Base-by-base conservation (phyloP, 1,284 basidiomycete species). In the Ustilago shanxiensis region DNA sequence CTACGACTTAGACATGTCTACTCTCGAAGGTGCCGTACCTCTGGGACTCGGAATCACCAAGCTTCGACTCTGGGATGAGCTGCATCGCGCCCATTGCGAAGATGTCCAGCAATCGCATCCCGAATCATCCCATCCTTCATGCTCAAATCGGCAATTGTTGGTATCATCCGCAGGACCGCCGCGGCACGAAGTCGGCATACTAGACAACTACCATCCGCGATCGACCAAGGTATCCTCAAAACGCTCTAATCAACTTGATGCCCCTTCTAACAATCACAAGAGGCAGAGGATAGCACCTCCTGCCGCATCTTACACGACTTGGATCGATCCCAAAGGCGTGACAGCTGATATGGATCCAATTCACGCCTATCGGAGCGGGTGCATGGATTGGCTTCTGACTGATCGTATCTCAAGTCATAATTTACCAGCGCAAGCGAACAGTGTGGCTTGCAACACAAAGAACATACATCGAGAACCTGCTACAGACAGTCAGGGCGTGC, bases 11-110 rank as follows among this genome's bases (percentile, higher is more conserved):
- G 5, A 18, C 57, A 60, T 73, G 71, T 73, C 71, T n/a, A 73
- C 71, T 5, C 66, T 73, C 24, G 71, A 73, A 9, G 71, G 71
- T 1, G 71, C 71, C 3, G 62, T 73, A 10, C 71, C 71, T 14
- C 51, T 64, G 5, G 70, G 70, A n/a, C 11, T 73, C n/a, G 71
- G 71, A 35, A 73, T 73, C 58, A 68, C 71, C 16, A 68, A 64
- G 39, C 62, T 73, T 14, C 61, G 66, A n/a, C 71, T 73, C 18
- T 73, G 71, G 71, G 62, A 73, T 45, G 71, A 73, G 45, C 50
- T 73, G 0, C 66, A 73, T 26, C 60, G 58, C 18, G 66, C 50
- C 3, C 66, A 68, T 33, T 64, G 61, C 51, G 58, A 65, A 18
- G 39, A 24, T 9, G 14, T 58, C 22, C 60, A 35, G 1, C 20